phyloP scores from a whole-genome alignment of 805 yeast species.

The Vanderwaltozyma yarrowii region DNA sequence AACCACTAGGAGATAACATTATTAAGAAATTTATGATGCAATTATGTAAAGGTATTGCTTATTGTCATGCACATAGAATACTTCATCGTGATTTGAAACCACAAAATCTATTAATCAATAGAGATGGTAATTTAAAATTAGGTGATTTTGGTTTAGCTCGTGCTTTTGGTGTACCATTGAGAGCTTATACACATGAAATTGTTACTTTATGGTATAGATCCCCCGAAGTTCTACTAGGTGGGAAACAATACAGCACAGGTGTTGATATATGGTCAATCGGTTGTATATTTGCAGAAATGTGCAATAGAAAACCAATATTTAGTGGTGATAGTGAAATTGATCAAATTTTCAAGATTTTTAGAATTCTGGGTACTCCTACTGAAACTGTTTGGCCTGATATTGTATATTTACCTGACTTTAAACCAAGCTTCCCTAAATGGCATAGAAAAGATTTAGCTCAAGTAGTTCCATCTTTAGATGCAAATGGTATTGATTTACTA shows the following conservation, averaged over 20 bases:
- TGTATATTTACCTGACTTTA: conserved; percentile 77
- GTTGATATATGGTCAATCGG: conserved; percentile 99
- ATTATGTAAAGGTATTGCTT: conserved; percentile 70
- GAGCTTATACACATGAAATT: conserved; percentile 94
- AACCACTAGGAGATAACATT: conserved; percentile 73
- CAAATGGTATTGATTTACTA: conserved; percentile 74
- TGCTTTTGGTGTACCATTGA: conserved; percentile 96
- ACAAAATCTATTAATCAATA: conserved; percentile 80
- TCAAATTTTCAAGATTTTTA: conserved; percentile 82
- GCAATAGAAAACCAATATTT: conserved; percentile 93
- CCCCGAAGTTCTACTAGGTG: conserved; percentile 91
- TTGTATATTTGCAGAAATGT: conserved; percentile 96
- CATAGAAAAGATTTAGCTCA: conserved; percentile 82
- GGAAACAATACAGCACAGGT: conserved; percentile 90
- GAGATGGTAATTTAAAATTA: conserved; percentile 82
- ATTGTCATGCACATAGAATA: conserved; percentile 55
- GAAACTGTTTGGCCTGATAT: conserved; percentile 98
- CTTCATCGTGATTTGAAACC: conserved; percentile 82
- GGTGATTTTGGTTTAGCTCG: conserved; percentile 97
- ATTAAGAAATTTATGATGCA: conserved; percentile 93
- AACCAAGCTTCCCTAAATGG: conserved; percentile 73
- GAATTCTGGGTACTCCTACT: conserved; percentile 92
- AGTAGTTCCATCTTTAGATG: conserved; percentile 69
- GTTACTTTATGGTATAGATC: conserved; percentile 98
- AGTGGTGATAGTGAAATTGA: conserved; percentile 97